Evolutionary conservation across 2,329 filamentous ascomycete genomes (phyloP), one percentile per base, ranked within the genome.

Genomic region (Xylaria multiplex): DNA sequence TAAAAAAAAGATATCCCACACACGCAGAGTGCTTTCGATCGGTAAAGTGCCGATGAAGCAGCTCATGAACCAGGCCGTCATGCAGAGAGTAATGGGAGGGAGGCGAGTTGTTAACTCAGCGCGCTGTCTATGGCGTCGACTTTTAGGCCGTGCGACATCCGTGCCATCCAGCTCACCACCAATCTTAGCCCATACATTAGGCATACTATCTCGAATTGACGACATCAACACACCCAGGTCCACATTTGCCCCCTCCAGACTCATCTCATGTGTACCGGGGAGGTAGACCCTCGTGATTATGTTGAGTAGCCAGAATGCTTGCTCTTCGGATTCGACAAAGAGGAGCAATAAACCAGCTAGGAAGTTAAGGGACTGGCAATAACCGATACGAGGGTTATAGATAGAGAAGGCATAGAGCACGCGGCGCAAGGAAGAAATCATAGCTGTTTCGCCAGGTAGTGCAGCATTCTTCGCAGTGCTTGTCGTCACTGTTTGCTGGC

Each of bases 1-100:
- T 96, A 97, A 78, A 97, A 97, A 97, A 76, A 98, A 94, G 1
- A 93, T 88, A 73, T 98, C 95, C 95, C 95, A 98, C 1, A 97
- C 93, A 7, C 95, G 91, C 19, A 97, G 85, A 0, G 94, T 95
- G 19, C 91, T 93, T 80, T 98, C 95, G 68, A 97, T 93, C 1
- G 95, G 95, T 19, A 98, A 82, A 0, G 93, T 97, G 59, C 94
- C 93, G 67, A 97, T 96, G 78, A 96, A 97, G 73, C 96, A 92
- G 55, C 92, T 96, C 95, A 98, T 97, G 79, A 98, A 96, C 95
- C 95, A 98, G 3, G 94, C 92, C 9, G 94, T 97, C 79, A 96
- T 93, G 72, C 93, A 96, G 5, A 98, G 85, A 0, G 93, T 96
- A 70, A 98, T 95, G 13, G 95, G 94, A 0, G 95, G 95, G 11